Evolutionary conservation across 1,139 yeast species (phyloP).

Genomic region (Zygoascus hellenicus): DNA sequence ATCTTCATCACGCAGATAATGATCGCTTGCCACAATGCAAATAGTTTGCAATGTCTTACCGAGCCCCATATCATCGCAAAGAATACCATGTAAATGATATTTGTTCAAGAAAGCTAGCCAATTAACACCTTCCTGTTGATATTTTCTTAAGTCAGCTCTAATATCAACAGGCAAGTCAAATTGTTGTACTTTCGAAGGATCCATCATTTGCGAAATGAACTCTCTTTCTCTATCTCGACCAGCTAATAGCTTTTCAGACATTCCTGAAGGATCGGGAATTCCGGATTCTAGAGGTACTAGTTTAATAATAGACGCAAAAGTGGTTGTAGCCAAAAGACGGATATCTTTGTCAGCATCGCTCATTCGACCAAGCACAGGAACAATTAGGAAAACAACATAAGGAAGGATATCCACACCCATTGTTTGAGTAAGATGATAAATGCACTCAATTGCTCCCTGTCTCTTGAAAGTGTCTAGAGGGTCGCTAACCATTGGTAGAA

Average conservation of each 20-base stretch:
- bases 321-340: constrained; percentile 87
- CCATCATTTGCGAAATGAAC: constrained; percentile 97
- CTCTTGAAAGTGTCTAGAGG: constrained; percentile 72
- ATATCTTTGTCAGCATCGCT: constrained; percentile 89
- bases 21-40: constrained; percentile 95
- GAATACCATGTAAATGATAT: constrained; percentile 91
- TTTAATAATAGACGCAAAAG: constrained; percentile 94
- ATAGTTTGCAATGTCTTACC: constrained; percentile 97
- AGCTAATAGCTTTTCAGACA: constrained; percentile 75
- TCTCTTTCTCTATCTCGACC: constrained; percentile 95
- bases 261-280: constrained; percentile 89
- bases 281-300: constrained; percentile 97
- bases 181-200: constrained; percentile 85
- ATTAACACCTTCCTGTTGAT: constrained; percentile 97
- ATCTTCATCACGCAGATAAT: constrained; percentile 72
- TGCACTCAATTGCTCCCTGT: constrained; percentile 91
- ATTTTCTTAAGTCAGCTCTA: constrained; percentile 86
- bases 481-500: constrained; percentile 76
- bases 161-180: constrained; percentile 87
- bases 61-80: constrained; percentile 99
- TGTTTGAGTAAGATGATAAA: constrained; percentile 73
- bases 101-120: constrained; percentile 96
- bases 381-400: constrained; percentile 89
- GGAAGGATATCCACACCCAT: constrained; percentile 92
- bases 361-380: constrained; percentile 96